These are phyloP conservation scores for Fonsecaea nubica DNA, from an alignment of 2,329 filamentous ascomycete species.

Conservation along the genomic window DNA sequence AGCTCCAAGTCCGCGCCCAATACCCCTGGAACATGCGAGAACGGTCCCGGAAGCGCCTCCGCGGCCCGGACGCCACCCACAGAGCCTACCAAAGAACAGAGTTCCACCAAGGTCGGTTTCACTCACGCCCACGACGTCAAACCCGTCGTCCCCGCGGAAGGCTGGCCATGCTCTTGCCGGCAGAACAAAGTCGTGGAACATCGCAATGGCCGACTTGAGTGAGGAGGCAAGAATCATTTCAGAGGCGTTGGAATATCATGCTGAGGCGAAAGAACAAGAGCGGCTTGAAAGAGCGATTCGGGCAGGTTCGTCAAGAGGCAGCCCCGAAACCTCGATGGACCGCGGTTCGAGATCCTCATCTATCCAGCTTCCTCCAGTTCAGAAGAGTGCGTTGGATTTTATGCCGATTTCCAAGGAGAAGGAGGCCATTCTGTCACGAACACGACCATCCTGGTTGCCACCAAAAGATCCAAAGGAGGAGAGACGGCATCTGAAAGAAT, in stretches of 20 bases:
- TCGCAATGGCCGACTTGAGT: slow-evolving; percentile 63
- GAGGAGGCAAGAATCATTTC: slow-evolving; percentile 66
- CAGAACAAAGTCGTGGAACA: slow-evolving; percentile 65
- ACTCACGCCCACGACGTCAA: slow-evolving; percentile 26
- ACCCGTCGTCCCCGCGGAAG: slow-evolving; percentile 41
- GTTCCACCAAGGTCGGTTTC: slow-evolving; percentile 35
- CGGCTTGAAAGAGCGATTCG: slow-evolving; percentile 14
- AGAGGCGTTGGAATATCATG: slow-evolving; percentile 64
- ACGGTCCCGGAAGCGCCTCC: slow-evolving; percentile 40
- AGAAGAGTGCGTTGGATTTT: slow-evolving; percentile 69
- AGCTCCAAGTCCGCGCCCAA: slow-evolving; percentile 45
- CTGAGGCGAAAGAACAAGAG: slow-evolving; percentile 51
- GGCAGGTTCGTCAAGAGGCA: slow-evolving; percentile 26
- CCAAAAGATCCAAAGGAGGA: slow-evolving; percentile 85
- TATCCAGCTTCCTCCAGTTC: slow-evolving; percentile 64
- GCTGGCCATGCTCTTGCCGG: slow-evolving; percentile 41
- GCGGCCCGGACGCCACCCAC: slow-evolving; percentile 40
- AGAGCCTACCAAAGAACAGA: slow-evolving; percentile 42
- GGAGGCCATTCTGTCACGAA: slow-evolving; percentile 69
- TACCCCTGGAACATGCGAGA: slow-evolving; percentile 52
- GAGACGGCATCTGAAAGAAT: slow-evolving; percentile 79
- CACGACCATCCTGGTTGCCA: slow-evolving; percentile 70
- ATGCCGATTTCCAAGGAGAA: slow-evolving; percentile 71
- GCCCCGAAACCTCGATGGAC: slow-evolving; percentile 45
- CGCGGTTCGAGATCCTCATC: slow-evolving; percentile 55